Evolutionary conservation across 192 early-diverging fungal species (phyloP).

Genomic region (Mortierella claussenii): DNA sequence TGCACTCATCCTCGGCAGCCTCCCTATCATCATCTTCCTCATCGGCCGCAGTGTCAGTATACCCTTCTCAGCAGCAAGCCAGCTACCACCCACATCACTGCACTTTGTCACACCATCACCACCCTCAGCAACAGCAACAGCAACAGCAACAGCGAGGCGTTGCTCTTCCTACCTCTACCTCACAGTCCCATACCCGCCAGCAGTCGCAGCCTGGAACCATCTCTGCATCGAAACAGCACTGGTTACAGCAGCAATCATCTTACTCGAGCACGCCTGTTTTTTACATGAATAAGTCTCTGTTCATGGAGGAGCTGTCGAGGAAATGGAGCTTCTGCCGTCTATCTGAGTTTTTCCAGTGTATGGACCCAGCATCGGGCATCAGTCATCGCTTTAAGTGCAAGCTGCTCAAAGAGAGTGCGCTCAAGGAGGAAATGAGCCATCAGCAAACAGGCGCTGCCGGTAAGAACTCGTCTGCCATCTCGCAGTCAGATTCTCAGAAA

Average conservation of each 20-base stretch:
- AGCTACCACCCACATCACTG: constrained; percentile 41
- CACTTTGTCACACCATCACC: constrained; percentile 21
- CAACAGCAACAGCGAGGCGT: constrained; percentile 10
- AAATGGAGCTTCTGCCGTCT: constrained; percentile 54
- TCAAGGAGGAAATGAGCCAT: constrained; percentile 35
- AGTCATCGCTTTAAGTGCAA: constrained; percentile 48
- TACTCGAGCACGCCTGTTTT: constrained; percentile 24
- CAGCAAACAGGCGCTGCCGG: constrained; percentile 9
- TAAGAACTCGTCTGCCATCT: too few species aligned
- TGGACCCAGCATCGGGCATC: constrained; percentile 41
- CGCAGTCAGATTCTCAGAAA: too few species aligned
- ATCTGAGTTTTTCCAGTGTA: constrained; percentile 47
- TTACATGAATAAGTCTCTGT: constrained; percentile 51
- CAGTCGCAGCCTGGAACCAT: constrained; percentile 34
- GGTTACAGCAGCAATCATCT: constrained; percentile 31
- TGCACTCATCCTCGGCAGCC: background rate
- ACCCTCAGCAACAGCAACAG: constrained; percentile 5
- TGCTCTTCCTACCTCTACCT: constrained; percentile 1
- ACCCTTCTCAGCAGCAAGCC: constrained; percentile 14
- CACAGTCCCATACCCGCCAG: constrained; percentile 17
- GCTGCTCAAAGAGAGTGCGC: constrained; percentile 40
- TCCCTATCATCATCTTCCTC: constrained; percentile 1
- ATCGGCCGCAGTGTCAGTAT: constrained; percentile 5
- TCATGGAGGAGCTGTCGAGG: constrained; percentile 48
- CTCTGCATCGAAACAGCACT: constrained; percentile 37